phyloP scores from a whole-genome alignment of 768 basidiomycete species.

The Leccinellum albellum region DNA sequence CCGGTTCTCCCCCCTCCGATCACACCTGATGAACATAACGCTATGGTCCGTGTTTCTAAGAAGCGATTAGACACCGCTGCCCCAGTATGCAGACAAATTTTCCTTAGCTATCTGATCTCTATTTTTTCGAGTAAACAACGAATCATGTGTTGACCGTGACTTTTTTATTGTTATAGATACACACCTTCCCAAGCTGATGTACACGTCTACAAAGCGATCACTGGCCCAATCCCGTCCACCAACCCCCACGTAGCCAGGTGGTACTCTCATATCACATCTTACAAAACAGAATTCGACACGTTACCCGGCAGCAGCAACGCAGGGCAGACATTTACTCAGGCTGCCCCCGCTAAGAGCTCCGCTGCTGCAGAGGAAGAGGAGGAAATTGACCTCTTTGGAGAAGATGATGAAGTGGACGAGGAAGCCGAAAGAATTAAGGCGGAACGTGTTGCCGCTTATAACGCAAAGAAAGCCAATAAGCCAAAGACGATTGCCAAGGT shows the following conservation, averaged over 20 bases:
- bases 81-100: conserved; percentile 66
- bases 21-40: conserved; percentile 60
- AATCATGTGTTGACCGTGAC: conserved; percentile 6
- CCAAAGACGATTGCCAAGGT: conserved; percentile 88
- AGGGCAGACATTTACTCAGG: conserved; percentile 65
- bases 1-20: conserved; percentile 11
- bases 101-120: conserved; percentile 70
- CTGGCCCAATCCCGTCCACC: conserved; percentile 57
- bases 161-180: conserved; percentile 50
- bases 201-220: conserved; percentile 79
- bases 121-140: not conserved
- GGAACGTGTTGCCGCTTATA: conserved; percentile 90
- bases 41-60: conserved; percentile 99
- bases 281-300: conserved; percentile 67
- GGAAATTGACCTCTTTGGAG: conserved; percentile 87
- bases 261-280: conserved; percentile 94
- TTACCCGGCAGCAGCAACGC: conserved; percentile 86
- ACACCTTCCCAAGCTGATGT: conserved; percentile 94
- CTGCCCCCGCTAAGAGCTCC: conserved; percentile 39
- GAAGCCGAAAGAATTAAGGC: conserved; percentile 87
- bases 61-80: conserved; percentile 90
- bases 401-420: conserved; percentile 75
- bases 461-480: conserved; percentile 89
- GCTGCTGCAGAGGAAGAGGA: conserved; percentile 50
- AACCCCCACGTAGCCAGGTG: conserved; percentile 81